Percentiles rank a stretch among this genome's conserved stretches.
These are phyloP conservation scores for Sclerotinia sclerotiorum DNA, from an alignment of 2,329 filamentous ascomycete species.

Conservation along the genomic window DNA sequence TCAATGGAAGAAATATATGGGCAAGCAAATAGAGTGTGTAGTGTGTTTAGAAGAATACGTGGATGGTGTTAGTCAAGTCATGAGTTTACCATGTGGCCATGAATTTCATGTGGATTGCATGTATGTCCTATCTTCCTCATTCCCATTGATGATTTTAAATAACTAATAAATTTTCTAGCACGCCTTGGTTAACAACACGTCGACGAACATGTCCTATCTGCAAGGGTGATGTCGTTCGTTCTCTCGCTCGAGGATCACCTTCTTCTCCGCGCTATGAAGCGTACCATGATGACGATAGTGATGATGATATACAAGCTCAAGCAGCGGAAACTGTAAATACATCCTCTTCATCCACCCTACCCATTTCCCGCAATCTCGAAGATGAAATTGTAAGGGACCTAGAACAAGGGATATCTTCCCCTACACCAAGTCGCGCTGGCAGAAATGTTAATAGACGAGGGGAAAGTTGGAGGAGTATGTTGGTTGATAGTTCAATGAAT, in stretches of 20 bases:
- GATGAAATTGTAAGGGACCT: constrained; percentile 31
- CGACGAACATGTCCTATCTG: constrained; percentile 98
- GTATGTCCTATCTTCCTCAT: constrained; percentile 58
- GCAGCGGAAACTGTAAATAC: constrained; percentile 48
- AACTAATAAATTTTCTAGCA: constrained; percentile 53
- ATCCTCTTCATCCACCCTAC: constrained; percentile 47
- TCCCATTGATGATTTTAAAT: constrained; percentile 11
- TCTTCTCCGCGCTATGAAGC: constrained; percentile 39
- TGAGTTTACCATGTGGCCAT: constrained; percentile 96
- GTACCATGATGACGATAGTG: constrained; percentile 46
- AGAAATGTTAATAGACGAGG: constrained; percentile 7
- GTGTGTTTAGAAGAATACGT: constrained; percentile 96
- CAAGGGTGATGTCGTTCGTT: constrained; percentile 90
- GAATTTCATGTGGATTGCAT: constrained; percentile 99
- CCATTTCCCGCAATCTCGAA: constrained; percentile 27
- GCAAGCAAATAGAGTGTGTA: constrained; percentile 79
- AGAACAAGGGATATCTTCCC: constrained; percentile 33
- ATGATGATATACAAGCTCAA: constrained; percentile 47
- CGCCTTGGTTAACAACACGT: constrained; percentile 93
- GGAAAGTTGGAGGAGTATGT: constrained; percentile 20
- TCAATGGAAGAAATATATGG: constrained; percentile 67
- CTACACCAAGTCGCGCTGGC: constrained; percentile 23
- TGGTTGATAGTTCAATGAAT: constrained; percentile 29
- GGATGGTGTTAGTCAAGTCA: constrained; percentile 89
- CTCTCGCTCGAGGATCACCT: constrained; percentile 51